Conservation (phyloP, 768 basidiomycete genomes). For the Psilocybe azurescens region DNA sequence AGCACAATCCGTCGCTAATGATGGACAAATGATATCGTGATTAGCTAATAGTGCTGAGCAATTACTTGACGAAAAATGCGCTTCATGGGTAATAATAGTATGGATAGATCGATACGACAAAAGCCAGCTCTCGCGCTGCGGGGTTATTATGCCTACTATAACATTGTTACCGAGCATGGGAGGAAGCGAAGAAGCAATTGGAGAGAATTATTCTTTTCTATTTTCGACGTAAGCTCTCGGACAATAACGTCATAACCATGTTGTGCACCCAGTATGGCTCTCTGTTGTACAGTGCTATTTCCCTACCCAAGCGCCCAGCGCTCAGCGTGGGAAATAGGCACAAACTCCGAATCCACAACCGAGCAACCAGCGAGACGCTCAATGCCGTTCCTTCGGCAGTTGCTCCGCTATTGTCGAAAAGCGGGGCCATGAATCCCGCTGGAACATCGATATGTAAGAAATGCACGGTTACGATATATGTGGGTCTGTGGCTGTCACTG, state of each 20-base stretch:
- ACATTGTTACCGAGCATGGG: accelerated
- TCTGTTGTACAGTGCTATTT: neutral
- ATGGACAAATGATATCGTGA: no score
- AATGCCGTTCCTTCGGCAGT: neutral
- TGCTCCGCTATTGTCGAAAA: neutral
- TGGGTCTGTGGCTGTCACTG: neutral
- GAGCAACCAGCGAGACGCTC: neutral
- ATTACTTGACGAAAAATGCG: no score
- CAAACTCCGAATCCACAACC: neutral
- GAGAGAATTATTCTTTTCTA: no score
- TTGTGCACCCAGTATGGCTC: neutral
- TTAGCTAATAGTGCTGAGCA: no score
- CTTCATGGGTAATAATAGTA: no score
- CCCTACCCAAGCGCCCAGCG: neutral
- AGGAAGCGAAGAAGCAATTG: no score
- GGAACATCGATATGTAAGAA: neutral
- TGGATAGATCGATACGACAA: no score
- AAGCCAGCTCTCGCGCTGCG: no score
- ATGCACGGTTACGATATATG: neutral
- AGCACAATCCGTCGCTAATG: no score
- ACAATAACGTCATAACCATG: neutral
- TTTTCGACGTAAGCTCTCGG: no score
- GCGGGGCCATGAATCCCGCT: neutral
- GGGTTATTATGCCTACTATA: no score
- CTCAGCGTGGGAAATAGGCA: neutral